Evolutionary conservation across 805 yeast species (phyloP).

Genomic region (Hermanozyma aechmeae): DNA sequence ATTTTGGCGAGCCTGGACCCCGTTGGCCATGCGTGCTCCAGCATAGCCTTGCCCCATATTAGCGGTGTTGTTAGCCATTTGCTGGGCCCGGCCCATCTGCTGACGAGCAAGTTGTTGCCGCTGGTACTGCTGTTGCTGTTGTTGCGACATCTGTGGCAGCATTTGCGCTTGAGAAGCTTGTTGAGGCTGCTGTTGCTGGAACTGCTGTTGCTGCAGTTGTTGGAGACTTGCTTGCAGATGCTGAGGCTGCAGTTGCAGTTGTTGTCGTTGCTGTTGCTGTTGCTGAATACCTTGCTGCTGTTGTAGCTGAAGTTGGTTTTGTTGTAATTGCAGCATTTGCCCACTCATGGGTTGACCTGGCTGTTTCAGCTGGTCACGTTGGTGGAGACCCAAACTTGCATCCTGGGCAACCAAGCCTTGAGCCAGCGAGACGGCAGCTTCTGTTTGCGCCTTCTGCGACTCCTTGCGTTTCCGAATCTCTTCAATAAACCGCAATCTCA

Average conservation of each 20-base stretch:
- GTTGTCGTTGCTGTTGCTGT: slow-evolving; percentile 1
- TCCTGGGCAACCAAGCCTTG: too few species aligned
- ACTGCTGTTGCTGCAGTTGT: not conserved
- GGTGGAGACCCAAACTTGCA: too few species aligned
- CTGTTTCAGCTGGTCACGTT: too few species aligned
- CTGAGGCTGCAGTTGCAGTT: not conserved
- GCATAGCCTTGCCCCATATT: too few species aligned
- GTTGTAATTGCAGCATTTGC: too few species aligned
- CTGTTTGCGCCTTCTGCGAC: slow-evolving; percentile 32
- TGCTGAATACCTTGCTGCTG: not conserved
- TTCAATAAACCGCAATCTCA: slow-evolving; percentile 82
- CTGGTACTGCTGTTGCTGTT: slow-evolving; percentile 1
- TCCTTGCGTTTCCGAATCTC: slow-evolving; percentile 65
- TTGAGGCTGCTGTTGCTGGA: not conserved
- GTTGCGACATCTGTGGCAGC: slow-evolving; percentile 1
- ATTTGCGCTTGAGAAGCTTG: not conserved
- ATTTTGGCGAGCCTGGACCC: too few species aligned
- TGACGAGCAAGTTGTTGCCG: slow-evolving; percentile 3
- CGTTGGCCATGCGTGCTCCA: too few species aligned
- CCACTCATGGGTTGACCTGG: too few species aligned
- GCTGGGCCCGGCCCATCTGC: not conserved
- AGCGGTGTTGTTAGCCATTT: too few species aligned
- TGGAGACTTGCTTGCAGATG: not conserved
- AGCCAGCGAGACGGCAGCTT: slow-evolving; percentile 31
- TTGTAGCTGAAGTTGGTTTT: too few species aligned